Evolutionary conservation across 495 filamentous ascomycete genomes (phyloP).

Genomic region (Penicilliopsis zonata): DNA sequence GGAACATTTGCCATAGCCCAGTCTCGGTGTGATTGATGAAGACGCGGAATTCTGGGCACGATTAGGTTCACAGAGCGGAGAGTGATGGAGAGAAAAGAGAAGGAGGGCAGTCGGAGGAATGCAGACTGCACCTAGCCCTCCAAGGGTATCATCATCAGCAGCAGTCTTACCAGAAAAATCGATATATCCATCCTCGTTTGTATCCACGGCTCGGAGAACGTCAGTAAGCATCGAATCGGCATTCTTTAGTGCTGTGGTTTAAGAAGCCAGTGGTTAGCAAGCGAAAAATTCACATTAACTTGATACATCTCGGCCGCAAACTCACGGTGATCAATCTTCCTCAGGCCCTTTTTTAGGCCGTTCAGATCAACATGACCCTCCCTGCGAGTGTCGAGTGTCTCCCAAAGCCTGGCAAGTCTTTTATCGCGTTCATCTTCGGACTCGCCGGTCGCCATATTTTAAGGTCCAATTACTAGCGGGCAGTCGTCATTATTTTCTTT

Average conservation of each 20-base stretch:
- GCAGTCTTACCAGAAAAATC: constrained; percentile 69
- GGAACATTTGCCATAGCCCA: constrained; percentile 70
- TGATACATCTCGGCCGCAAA: constrained; percentile 5
- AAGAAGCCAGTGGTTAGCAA: constrained; percentile 12
- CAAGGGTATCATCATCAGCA: too few species aligned
- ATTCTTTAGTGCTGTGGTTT: constrained; percentile 70
- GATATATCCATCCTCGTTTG: constrained; percentile 76
- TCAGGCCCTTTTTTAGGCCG: constrained; percentile 72
- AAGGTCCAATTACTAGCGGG: constrained; percentile 25
- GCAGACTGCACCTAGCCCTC: constrained; percentile 11
- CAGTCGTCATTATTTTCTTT: constrained; percentile 28
- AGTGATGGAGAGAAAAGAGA: constrained; percentile 4
- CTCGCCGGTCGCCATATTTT: constrained; percentile 41
- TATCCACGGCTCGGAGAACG: constrained; percentile 72
- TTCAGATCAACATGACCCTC: constrained; percentile 72
- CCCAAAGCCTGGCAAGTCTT: constrained; percentile 72
- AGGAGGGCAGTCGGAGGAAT: neutral
- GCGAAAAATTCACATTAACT: neutral
- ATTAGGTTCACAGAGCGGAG: constrained; percentile 14
- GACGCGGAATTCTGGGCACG: constrained; percentile 60
- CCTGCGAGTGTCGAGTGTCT: constrained; percentile 58
- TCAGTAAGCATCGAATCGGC: constrained; percentile 75
- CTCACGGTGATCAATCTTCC: constrained; percentile 88
- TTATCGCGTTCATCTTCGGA: constrained; percentile 61
- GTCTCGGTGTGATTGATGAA: constrained; percentile 83